Evolutionary conservation across 495 filamentous ascomycete genomes (phyloP), one percentile per base, ranked within the genome.

Genomic region (Aspergillus sclerotioniger): DNA sequence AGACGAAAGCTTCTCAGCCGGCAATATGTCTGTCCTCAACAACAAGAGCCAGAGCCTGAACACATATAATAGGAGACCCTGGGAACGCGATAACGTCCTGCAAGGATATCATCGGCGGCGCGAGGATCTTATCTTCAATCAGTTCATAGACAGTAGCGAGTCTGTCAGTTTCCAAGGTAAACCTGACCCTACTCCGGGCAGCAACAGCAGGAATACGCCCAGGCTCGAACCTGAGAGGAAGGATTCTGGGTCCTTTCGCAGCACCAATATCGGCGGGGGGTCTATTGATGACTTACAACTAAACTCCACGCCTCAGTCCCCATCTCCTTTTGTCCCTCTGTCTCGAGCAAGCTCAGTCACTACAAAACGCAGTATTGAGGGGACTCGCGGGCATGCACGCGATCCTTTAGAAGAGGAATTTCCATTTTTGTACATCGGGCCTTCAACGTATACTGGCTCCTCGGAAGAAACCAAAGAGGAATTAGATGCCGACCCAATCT

Each of bases 351-450:
- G 69, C 55, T 76, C 76, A 8, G 67, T 66, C 10, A 67, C 66
- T 0, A 76, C 73, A 15, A 76, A 77, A 45, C 71, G 72, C 43
- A 79, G 76, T 53, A 19, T 70, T 6, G 73, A 77, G 51, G 76
- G 75, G 15, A 77, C 89, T 73, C 68, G 74, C 68, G 85, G 85
- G 20, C 87, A 89, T 62, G 86, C 84, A 1, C 82, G 85, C 60
- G 83, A 91, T 62, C 81, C 83, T 1, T 66, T 87, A 6, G 79
- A 82, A 47, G 83, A 78, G 57, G 75, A 85, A 56, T 82, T 80
- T 39, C 77, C 86, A 0, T 89, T 85, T 67, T 82, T 98, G 16
- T 84, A 84, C 53, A 89, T 97, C 60, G 91, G 90, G 4, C 80
- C 84, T 13, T 80, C 76, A 9, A 77, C 72, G 21, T 78, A 71